Base-by-base conservation (phyloP, 257 asterid genomes). In the Solanum virginianum region DNA sequence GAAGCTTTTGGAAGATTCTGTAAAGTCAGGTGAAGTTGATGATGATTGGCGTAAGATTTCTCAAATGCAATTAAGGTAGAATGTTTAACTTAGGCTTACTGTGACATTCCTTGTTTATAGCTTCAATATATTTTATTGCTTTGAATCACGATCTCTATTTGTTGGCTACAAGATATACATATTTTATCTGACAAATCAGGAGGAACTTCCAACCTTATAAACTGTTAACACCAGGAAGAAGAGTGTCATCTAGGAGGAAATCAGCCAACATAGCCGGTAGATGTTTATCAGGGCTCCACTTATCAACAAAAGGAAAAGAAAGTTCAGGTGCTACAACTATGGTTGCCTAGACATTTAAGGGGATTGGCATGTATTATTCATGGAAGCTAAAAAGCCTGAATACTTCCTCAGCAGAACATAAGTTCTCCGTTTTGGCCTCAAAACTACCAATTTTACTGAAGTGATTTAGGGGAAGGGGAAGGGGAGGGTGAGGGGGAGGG, bases 1-100 rank as follows among this genome's bases (percentile, higher is more conserved):
- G 43, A 86, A 86, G 80, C 92, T 84, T 75, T 56, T 83, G 85
- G 94, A 90, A 87, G 88, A 87, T 85, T 85, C 94, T 47, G 89
- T 80, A 74, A 83, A 83, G 86, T 87, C 82, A 75, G 62, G 62
- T 75, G 82, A 75, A 75, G 62, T 75, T 49, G 82, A 75, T 49
- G 82, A 75, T 24, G 75, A 53, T 80, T 26, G 77, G 75, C 17
- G 18, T 11, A 81, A n/a, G 63, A 74, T 85, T 60, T 62, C 49
- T 57, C 66, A 60, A 51, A n/a, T n/a, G n/a, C n/a, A n/a, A n/a
- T n/a, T n/a, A n/a, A n/a, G n/a, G n/a, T n/a, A n/a, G n/a, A n/a
- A n/a, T n/a, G n/a, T n/a, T n/a, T n/a, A n/a, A n/a, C n/a, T n/a
- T n/a, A n/a, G n/a, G n/a, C n/a, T n/a, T n/a, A n/a, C n/a, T n/a